phyloP scores from a whole-genome alignment of 352 stramenopile species.

The Plasmopara viticola region DNA sequence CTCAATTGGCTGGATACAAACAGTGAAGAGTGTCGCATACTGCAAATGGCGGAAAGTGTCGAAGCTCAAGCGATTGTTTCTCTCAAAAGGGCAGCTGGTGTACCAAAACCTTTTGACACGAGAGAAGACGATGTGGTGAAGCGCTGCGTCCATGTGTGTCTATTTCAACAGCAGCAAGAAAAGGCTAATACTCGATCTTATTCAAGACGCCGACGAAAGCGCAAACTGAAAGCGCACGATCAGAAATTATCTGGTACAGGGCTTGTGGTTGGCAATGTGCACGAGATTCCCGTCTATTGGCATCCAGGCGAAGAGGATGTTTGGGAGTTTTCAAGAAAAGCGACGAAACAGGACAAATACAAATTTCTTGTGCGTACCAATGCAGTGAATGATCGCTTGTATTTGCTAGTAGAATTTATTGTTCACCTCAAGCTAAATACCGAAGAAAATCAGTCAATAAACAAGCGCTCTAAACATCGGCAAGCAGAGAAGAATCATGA shows the following conservation, averaged over 20 bases:
- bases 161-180: slow-evolving; percentile 54
- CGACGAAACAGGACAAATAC: slow-evolving; percentile 34
- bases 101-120: slow-evolving; percentile 47
- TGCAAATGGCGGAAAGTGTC: too few relatives aligned
- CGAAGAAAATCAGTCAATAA: too few relatives aligned
- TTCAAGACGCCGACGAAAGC: too few relatives aligned
- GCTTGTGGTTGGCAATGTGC: slow-evolving; percentile 63
- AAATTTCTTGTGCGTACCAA: too few relatives aligned
- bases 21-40: too few relatives aligned
- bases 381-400: too few relatives aligned
- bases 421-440: too few relatives aligned
- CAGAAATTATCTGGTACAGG: slow-evolving; percentile 18
- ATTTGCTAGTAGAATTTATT: too few relatives aligned
- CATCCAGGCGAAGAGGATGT: slow-evolving; percentile 64
- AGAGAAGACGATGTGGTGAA: slow-evolving; percentile 72
- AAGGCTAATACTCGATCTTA: not conserved
- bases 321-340: slow-evolving; percentile 73
- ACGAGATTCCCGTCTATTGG: slow-evolving; percentile 73
- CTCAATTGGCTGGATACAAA: too few relatives aligned
- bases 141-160: slow-evolving; percentile 69
- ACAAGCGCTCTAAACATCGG: slow-evolving; percentile 7
- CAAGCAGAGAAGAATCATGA: slow-evolving; percentile 13
- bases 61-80: too few relatives aligned
- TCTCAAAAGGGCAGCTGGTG: too few relatives aligned
- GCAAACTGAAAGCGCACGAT: not conserved